Percentiles rank a stretch among this genome's conserved stretches.
Conservation (phyloP, 345 rosid species). For the Noccaea bulbosa region DNA sequence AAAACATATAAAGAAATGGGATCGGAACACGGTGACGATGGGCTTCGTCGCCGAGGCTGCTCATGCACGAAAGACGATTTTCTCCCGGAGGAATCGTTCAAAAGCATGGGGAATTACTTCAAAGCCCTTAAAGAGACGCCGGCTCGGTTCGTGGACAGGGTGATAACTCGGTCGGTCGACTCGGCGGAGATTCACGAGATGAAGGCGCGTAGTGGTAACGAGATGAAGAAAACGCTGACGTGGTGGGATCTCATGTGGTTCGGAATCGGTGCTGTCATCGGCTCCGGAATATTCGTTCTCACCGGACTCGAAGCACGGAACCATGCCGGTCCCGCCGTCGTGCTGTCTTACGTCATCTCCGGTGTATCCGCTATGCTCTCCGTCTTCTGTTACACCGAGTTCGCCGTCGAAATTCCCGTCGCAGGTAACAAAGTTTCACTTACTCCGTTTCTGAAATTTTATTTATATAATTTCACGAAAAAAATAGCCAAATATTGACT, state of each 20-base stretch:
- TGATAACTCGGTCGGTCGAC: constrained; percentile 70
- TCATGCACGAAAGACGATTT: constrained; percentile 75
- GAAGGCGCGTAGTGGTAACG: constrained; percentile 73
- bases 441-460: background rate
- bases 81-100: constrained; percentile 85
- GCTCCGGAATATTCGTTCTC: constrained; percentile 89
- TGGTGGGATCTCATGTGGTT: constrained; percentile 99
- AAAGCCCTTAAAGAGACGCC: constrained; percentile 70
- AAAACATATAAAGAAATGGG: constrained; percentile 11
- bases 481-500: background rate
- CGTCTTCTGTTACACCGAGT: constrained; percentile 94
- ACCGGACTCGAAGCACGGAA: constrained; percentile 69
- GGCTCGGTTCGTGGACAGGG: constrained; percentile 58
- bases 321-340: constrained; percentile 78
- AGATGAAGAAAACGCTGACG: constrained; percentile 79
- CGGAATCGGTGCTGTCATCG: constrained; percentile 88
- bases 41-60: constrained; percentile 63
- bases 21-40: constrained; percentile 41
- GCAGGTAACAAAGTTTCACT: constrained; percentile 53
- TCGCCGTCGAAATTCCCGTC: constrained; percentile 94
- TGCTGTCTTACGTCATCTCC: constrained; percentile 78
- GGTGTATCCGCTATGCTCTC: constrained; percentile 94
- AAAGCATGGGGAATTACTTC: constrained; percentile 60
- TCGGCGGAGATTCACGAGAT: constrained; percentile 75
- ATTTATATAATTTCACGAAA: too few relatives aligned